phyloP scores from a whole-genome alignment of 2,329 filamentous ascomycete species.

The Annulohypoxylon truncatum region DNA sequence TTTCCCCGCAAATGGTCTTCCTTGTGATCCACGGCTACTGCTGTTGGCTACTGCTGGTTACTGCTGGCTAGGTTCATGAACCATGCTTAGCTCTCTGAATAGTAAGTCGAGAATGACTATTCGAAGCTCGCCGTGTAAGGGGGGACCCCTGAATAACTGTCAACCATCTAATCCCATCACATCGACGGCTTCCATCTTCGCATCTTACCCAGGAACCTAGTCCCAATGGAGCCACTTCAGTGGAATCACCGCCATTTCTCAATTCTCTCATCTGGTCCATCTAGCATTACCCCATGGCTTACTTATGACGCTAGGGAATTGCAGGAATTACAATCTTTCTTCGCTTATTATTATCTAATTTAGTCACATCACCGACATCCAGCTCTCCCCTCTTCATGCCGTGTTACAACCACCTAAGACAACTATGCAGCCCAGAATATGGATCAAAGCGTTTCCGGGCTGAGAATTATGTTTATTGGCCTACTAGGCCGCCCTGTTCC shows the following conservation, averaged over 20 bases:
- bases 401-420: conserved; percentile 38
- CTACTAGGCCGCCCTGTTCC: conserved; percentile 6
- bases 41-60: conserved; percentile 7
- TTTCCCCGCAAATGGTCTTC: conserved; percentile 33
- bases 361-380: conserved; percentile 26
- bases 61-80: conserved; percentile 8
- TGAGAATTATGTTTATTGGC: conserved; percentile 28
- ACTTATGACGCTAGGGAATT: conserved; percentile 14
- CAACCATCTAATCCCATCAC: conserved; percentile 30
- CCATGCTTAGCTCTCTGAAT: conserved; percentile 16
- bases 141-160: conserved; percentile 1
- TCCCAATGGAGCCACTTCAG: conserved; percentile 16
- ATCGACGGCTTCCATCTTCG: conserved; percentile 5
- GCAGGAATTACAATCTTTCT: neutral
- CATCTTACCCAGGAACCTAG: conserved; percentile 9
- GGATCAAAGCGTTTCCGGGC: conserved; percentile 28
- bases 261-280: conserved; percentile 18
- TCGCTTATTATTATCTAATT: conserved; percentile 27
- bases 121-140: conserved; percentile 4
- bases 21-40: conserved; percentile 33
- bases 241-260: conserved; percentile 35
- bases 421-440: conserved; percentile 39
- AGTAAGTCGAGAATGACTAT: conserved; percentile 16
- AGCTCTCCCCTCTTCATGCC: conserved; percentile 28
- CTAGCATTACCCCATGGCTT: conserved; percentile 26